These are phyloP conservation scores for Phytophthora niederhauseri DNA, from an alignment of 352 stramenopile genomes.

Conservation along the genomic window DNA sequence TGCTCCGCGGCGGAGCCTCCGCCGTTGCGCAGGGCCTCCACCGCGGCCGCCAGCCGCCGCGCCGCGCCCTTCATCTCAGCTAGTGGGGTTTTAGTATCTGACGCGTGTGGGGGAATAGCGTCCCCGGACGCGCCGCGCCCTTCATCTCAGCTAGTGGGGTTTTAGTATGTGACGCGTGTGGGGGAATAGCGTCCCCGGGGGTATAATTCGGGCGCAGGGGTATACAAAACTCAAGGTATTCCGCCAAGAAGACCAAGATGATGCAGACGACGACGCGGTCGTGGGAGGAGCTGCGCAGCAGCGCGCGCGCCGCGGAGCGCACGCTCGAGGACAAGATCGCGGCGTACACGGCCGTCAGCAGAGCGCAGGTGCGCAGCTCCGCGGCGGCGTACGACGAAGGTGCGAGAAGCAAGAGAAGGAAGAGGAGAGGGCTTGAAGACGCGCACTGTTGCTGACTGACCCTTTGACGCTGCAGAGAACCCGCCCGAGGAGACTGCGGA, in stretches of 20 bases:
- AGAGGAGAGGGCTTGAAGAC: not conserved
- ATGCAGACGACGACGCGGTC: slow-evolving; percentile 70
- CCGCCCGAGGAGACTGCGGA: slow-evolving; percentile 56
- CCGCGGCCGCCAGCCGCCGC: slow-evolving; percentile 49
- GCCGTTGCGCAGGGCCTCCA: slow-evolving; percentile 52
- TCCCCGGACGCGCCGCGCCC: no score
- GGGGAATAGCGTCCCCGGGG: slow-evolving; percentile 5
- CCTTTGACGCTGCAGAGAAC: slow-evolving; percentile 54
- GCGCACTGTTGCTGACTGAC: slow-evolving; percentile 8
- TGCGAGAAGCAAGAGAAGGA: slow-evolving; percentile 30
- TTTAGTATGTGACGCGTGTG: slow-evolving; percentile 1
- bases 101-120: slow-evolving; percentile 3
- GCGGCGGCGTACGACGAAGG: slow-evolving; percentile 62
- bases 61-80: slow-evolving; percentile 44
- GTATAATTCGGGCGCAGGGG: slow-evolving; percentile 2
- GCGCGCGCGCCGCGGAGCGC: slow-evolving; percentile 72
- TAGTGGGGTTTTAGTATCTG: not conserved
- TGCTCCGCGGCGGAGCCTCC: slow-evolving; percentile 37
- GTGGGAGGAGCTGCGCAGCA: slow-evolving; percentile 82
- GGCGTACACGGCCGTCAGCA: slow-evolving; percentile 67
- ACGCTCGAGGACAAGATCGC: slow-evolving; percentile 86
- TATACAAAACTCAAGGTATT: slow-evolving; percentile 10
- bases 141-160: no score
- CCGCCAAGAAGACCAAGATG: slow-evolving; percentile 19
- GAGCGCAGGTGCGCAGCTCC: slow-evolving; percentile 41